These are phyloP conservation scores for Mycoemilia scoparia DNA, from an alignment of 192 early-diverging fungal species.

Conservation along the genomic window DNA sequence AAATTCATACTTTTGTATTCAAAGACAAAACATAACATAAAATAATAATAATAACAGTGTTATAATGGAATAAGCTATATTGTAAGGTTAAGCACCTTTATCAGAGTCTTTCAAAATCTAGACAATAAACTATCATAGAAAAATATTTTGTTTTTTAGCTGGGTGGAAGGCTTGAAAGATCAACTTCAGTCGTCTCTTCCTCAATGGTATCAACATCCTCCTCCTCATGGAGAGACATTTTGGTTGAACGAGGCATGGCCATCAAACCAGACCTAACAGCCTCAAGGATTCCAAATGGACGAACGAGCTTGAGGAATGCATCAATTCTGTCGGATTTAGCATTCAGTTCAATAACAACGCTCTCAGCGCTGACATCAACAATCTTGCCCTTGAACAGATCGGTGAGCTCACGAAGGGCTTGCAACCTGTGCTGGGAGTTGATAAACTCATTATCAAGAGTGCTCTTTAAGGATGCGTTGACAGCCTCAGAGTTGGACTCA, in stretches of 20 bases:
- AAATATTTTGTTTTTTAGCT: too few species aligned
- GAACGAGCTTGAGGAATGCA: conserved; percentile 79
- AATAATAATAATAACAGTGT: too few species aligned
- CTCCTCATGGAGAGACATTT: conserved; percentile 53
- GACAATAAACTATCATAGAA: too few species aligned
- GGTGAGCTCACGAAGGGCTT: conserved; percentile 64
- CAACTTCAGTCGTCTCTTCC: conserved; percentile 43
- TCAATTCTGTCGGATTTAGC: conserved; percentile 78
- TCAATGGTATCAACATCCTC: conserved; percentile 41
- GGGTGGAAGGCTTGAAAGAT: conserved; percentile 81
- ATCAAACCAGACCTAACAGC: conserved; percentile 84
- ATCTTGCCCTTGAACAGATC: conserved; percentile 71
- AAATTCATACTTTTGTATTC: too few species aligned
- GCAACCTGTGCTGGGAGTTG: conserved; percentile 43
- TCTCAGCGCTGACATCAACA: conserved; percentile 72
- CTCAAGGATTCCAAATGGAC: conserved; percentile 92
- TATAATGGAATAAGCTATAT: too few species aligned
- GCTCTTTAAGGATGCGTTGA: too few species aligned
- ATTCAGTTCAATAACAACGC: conserved; percentile 67
- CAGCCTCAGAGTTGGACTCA: conserved; percentile 1
- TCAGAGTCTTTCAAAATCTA: too few species aligned
- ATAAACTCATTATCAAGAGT: conserved; percentile 30
- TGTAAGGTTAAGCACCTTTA: too few species aligned
- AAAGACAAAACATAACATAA: too few species aligned
- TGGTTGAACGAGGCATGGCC: conserved; percentile 87